A percentile compares a stretch with the other conserved stretches of the same genome.
Evolutionary conservation across 2,329 filamentous ascomycete genomes (phyloP).

Genomic region (Penicillium glabrum): DNA sequence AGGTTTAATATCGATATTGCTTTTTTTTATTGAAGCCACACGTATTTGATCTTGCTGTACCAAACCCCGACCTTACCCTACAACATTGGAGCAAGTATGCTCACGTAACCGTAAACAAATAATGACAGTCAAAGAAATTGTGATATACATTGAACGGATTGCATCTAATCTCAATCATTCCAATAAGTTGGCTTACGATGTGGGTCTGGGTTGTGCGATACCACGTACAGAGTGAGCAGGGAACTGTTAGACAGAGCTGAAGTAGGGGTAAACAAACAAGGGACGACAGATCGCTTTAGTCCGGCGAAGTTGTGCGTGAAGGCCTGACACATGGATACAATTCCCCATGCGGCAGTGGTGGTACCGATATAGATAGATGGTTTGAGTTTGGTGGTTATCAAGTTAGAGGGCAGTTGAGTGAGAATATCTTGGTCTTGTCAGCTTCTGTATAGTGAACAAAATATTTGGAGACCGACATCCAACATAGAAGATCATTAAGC

Average conservation of each 20-base stretch:
- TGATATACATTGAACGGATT: conserved; percentile 1
- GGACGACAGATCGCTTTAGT: conserved; percentile 33
- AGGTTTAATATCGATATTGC: neutral
- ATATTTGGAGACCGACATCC: conserved; percentile 1
- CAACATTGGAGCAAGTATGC: neutral
- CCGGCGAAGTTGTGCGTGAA: conserved; percentile 52
- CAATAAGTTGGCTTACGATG: neutral
- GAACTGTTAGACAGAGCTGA: neutral
- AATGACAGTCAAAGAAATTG: neutral
- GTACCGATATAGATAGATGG: conserved; percentile 52
- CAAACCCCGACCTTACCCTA: neutral
- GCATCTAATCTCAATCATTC: conserved; percentile 1
- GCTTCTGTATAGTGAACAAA: neutral
- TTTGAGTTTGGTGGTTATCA: conserved; percentile 50
- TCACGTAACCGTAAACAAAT: neutral
- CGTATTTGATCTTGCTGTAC: neutral
- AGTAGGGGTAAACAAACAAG: neutral
- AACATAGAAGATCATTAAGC: conserved; percentile 10
- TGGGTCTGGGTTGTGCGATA: neutral
- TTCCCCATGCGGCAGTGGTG: conserved; percentile 59
- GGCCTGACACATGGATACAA: conserved; percentile 58
- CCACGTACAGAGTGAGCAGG: neutral
- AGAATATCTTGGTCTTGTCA: conserved; percentile 8
- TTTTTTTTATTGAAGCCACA: neutral
- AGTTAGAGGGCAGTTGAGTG: conserved; percentile 45